Percentiles rank a stretch among this genome's conserved stretches.
These are phyloP conservation scores for Nelumbo lutea DNA, from an alignment of 164 flowering plant genomes.

Conservation along the genomic window DNA sequence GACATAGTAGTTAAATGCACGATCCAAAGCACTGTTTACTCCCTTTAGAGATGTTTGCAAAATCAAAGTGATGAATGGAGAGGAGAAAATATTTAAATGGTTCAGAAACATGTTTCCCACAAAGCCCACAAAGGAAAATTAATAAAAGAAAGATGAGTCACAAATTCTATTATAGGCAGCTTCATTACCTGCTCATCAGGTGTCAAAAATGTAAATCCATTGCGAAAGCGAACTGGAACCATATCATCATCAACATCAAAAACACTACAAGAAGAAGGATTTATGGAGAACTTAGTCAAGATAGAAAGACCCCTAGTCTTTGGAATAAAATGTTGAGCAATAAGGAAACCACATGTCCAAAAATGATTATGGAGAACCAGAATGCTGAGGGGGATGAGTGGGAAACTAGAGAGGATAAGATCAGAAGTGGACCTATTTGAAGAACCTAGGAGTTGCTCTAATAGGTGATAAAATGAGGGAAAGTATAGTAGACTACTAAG, in stretches of 20 bases:
- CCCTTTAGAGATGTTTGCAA: slow-evolving; percentile 39
- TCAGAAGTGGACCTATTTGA: no score
- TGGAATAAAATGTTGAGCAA: no score
- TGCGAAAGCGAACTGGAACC: slow-evolving; percentile 62
- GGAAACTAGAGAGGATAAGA: no score
- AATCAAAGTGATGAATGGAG: background rate
- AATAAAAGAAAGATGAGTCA: background rate
- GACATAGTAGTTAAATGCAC: slow-evolving; percentile 64
- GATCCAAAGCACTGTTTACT: slow-evolving; percentile 65
- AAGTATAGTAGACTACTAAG: no score
- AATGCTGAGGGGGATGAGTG: no score
- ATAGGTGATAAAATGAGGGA: no score
- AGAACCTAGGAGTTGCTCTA: no score
- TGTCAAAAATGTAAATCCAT: slow-evolving; percentile 72
- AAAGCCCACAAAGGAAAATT: background rate
- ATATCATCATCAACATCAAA: slow-evolving; percentile 86
- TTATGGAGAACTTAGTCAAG: background rate
- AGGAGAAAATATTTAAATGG: background rate
- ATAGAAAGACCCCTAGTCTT: no score
- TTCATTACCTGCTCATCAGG: slow-evolving; percentile 78
- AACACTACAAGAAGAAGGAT: slow-evolving; percentile 42
- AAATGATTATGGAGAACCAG: no score
- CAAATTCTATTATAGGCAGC: background rate
- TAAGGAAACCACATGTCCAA: no score
- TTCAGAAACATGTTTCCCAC: background rate